Conservation (phyloP, 257 asterid species). For the Anisodus acutangulus region DNA sequence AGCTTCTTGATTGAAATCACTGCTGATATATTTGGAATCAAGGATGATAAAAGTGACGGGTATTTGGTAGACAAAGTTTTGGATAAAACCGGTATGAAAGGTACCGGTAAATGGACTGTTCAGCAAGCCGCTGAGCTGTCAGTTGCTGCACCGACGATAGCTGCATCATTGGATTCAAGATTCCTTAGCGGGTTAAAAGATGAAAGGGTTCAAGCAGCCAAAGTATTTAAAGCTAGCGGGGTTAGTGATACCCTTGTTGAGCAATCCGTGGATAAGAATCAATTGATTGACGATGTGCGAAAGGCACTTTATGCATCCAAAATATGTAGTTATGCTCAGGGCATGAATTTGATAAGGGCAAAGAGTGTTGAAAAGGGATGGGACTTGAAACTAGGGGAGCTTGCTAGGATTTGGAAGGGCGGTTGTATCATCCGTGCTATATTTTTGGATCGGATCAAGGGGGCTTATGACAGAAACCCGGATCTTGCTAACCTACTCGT, state of each 20-base stretch:
- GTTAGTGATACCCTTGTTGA: slow-evolving; percentile 58
- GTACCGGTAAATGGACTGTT: slow-evolving; percentile 97
- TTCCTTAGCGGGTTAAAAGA: slow-evolving; percentile 94
- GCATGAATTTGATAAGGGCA: slow-evolving; percentile 92
- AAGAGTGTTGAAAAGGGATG: slow-evolving; percentile 90
- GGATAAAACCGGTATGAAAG: slow-evolving; percentile 99
- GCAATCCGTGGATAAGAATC: slow-evolving; percentile 67
- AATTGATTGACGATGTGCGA: slow-evolving; percentile 78
- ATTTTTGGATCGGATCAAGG: slow-evolving; percentile 88
- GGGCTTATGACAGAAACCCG: slow-evolving; percentile 83
- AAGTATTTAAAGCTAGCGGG: slow-evolving; percentile 75
- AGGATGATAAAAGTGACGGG: slow-evolving; percentile 89
- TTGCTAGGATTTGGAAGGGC: slow-evolving; percentile 97
- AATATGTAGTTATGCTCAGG: slow-evolving; percentile 94
- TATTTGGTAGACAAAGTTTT: slow-evolving; percentile 85
- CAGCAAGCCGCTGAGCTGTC: slow-evolving; percentile 98
- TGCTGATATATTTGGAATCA: slow-evolving; percentile 85
- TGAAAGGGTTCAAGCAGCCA: slow-evolving; percentile 83
- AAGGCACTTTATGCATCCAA: slow-evolving; percentile 87
- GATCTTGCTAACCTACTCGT: slow-evolving; percentile 86
- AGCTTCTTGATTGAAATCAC: slow-evolving; percentile 97
- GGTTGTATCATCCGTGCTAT: slow-evolving; percentile 97
- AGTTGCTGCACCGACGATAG: slow-evolving; percentile 93
- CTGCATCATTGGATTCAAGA: slow-evolving; percentile 90
- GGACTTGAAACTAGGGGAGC: slow-evolving; percentile 87